These are phyloP conservation scores for Linnemannia zychae DNA, from an alignment of 192 early-diverging fungal genomes.

Conservation along the genomic window DNA sequence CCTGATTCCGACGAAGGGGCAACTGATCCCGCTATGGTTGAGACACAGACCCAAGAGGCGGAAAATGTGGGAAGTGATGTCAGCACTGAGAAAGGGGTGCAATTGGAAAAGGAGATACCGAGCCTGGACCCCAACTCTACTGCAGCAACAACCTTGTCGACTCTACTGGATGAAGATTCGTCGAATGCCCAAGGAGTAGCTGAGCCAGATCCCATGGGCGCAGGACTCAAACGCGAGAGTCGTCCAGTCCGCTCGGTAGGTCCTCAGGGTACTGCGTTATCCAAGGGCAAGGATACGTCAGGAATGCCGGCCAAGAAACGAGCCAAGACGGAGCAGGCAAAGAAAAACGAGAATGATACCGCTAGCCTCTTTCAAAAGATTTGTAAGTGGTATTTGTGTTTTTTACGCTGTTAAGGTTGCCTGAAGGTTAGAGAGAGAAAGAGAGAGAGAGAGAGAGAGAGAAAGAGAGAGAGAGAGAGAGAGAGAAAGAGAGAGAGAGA, in stretches of 20 bases:
- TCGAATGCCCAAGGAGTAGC: background rate
- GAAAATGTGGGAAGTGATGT: slow-evolving; percentile 10
- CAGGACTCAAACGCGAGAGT: slow-evolving; percentile 29
- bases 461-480: background rate
- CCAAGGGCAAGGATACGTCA: slow-evolving; percentile 24
- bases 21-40: background rate
- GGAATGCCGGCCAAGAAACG: slow-evolving; percentile 40
- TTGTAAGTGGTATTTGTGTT: slow-evolving; percentile 29
- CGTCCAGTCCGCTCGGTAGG: slow-evolving; percentile 17
- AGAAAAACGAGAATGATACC: slow-evolving; percentile 41
- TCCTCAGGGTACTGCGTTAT: background rate
- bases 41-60: background rate
- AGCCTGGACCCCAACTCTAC: background rate
- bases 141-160: background rate
- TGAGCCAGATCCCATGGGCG: background rate
- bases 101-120: background rate
- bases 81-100: slow-evolving; percentile 11
- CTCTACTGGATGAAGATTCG: background rate
- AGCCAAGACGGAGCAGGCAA: slow-evolving; percentile 24
- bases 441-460: background rate
- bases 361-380: slow-evolving; percentile 56
- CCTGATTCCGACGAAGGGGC: background rate
- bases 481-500: background rate
- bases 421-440: background rate
- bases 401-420: background rate